These are phyloP conservation scores for Auricularia sp. DNA, from an alignment of 768 basidiomycete genomes.

Conservation along the genomic window DNA sequence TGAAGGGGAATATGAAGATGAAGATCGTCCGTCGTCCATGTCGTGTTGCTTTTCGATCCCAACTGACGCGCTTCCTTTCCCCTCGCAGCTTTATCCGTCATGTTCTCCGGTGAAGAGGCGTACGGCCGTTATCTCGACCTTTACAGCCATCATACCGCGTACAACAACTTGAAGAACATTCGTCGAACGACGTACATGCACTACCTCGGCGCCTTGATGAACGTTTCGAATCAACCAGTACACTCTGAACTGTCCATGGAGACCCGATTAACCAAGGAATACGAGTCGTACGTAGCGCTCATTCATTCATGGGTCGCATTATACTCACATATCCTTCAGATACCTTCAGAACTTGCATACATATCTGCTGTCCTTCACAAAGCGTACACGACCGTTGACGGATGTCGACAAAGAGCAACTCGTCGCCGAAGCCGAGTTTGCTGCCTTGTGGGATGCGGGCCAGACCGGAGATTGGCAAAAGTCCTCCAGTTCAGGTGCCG, in stretches of 20 bases:
- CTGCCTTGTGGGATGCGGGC: conserved; percentile 66
- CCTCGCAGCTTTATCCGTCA: conserved; percentile 56
- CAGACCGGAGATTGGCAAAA: conserved; percentile 73
- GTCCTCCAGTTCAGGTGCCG: conserved; percentile 23
- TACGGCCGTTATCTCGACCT: conserved; percentile 94
- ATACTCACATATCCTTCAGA: conserved; percentile 27
- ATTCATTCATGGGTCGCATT: background rate
- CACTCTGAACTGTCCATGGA: conserved; percentile 65
- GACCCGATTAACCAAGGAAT: conserved; percentile 61
- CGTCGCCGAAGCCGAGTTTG: conserved; percentile 61
- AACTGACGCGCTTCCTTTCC: no score
- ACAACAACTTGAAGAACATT: conserved; percentile 81
- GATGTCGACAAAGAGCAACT: conserved; percentile 63
- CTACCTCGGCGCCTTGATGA: conserved; percentile 80
- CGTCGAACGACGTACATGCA: conserved; percentile 85
- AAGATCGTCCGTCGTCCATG: conserved; percentile 60
- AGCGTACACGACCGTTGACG: conserved; percentile 72
- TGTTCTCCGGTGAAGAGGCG: conserved; percentile 94
- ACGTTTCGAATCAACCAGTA: conserved; percentile 46
- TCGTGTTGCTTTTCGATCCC: no score
- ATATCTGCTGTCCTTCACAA: conserved; percentile 81
- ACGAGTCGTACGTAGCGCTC: conserved; percentile 50
- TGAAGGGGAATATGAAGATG: conserved; percentile 70
- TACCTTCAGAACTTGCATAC: conserved; percentile 76
- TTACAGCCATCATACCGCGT: conserved; percentile 78